Evolutionary conservation across 1,139 yeast species (phyloP), one percentile per base, ranked within the genome.

Genomic region (Hemisphaericaspora subhashii): DNA sequence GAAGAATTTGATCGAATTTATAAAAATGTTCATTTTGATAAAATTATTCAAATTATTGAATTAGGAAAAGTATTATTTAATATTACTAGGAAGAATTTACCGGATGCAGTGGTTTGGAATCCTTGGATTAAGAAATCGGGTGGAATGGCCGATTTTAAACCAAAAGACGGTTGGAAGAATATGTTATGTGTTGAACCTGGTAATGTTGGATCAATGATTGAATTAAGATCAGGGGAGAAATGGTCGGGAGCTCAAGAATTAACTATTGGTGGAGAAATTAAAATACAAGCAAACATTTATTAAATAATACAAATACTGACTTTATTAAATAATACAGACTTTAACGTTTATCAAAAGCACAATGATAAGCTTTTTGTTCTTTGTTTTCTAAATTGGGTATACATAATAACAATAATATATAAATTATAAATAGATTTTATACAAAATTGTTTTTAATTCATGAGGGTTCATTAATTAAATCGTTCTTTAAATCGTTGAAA

Each of bases 181-280:
- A 90, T 92, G 98, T 77, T 92, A 43, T 92, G 98, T 65, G 78
- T 92, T 40, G 98, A 92, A 63, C 94, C 96, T 2, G 98, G 98
- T 28, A 74, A 83, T 49, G 98, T 92, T 32, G 74, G 79, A 42
- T 79, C 81, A 35, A 84, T 86, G 58, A 68, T 77, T 31, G 64
- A 61, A 14, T 71, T 92, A 53, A 58, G 67, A 35, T 79, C 92
- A 10, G 94, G 92, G 38, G 74, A 72, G 44, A 73, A 73, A 45
- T 90, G 96, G 96, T 33, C 51, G 14, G 73, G 62, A n/a, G 54
- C 61, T n/a, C 74, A 68, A 50, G 57, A 50, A 21, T 47, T 67
- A 40, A 50, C 55, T n/a, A 34, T 58, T 32, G 72, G 72, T 3
- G 77, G 77, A 6, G 74, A 70, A 15, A 72, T 72, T 46, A 64